Evolutionary conservation across 352 stramenopile genomes (phyloP).

Genomic region (Globisporangium megalacanthum): DNA sequence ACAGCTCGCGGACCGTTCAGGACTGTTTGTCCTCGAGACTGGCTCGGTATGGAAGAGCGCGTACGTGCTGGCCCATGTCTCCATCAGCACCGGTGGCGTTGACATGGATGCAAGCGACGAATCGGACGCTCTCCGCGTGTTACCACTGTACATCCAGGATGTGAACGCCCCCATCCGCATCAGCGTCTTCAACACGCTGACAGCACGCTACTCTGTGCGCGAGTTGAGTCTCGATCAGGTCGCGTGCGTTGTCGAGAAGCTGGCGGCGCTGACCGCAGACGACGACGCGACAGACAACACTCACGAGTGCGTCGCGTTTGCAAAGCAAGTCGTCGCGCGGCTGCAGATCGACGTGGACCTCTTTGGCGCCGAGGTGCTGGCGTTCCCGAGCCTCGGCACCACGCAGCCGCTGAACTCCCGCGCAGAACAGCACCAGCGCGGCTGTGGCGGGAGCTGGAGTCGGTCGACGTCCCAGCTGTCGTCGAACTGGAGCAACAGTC

Average conservation of each 20-base stretch:
- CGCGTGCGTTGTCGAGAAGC: constrained; percentile 2
- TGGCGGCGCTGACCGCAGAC: not conserved
- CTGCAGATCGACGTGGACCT: constrained; percentile 54
- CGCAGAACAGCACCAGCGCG: constrained; percentile 1
- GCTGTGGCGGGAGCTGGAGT: not conserved
- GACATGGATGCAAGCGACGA: not conserved
- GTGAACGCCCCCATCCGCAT: not conserved
- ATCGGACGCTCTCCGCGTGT: not conserved
- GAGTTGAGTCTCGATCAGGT: constrained; percentile 9
- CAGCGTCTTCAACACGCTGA: constrained; percentile 12
- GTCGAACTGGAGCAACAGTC: not conserved
- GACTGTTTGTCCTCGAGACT: constrained; percentile 28
- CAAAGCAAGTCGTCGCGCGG: constrained; percentile 25
- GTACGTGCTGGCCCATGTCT: constrained; percentile 41
- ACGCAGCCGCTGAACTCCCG: constrained; percentile 11
- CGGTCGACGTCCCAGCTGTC: not conserved
- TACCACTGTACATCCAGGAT: constrained; percentile 10
- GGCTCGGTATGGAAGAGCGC: constrained; percentile 49
- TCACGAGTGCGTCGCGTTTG: constrained; percentile 18
- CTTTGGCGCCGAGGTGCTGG: constrained; percentile 45
- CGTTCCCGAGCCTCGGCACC: constrained; percentile 39
- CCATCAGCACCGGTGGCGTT: constrained; percentile 15
- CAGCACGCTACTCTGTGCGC: constrained; percentile 7
- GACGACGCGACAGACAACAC: not conserved
- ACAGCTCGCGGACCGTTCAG: not conserved